Base-by-base conservation (phyloP, 768 basidiomycete species). In the Russula earlei region DNA sequence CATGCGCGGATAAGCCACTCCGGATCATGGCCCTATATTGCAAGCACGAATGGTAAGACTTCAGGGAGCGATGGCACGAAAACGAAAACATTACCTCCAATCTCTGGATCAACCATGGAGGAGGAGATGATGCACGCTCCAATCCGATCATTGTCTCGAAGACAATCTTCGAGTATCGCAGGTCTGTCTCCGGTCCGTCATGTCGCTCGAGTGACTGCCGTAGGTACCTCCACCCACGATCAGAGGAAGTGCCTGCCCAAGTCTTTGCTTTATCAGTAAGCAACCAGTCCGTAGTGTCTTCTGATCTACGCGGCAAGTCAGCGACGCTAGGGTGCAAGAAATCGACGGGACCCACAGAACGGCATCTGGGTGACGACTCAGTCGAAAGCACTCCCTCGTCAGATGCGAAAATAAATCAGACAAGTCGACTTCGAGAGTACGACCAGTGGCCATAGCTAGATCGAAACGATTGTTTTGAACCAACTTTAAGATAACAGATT, bases 181-280 rank as follows among this genome's bases (percentile, higher is more conserved):
- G 84, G 66, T 91, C 83, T 14, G 81, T 88, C 49, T 81, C 78
- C 19, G 73, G 64, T 11, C 74, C 74, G 66, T 99, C 95, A 63
- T 96, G 80, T 46, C 84, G 81, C 54, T 84, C 80, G 58, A 97
- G 74, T 19, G 84, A 79, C 61, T 83, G 77, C 60, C 91, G 86
- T 43, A 99, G 77, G 68, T 92, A 92, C 65, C 87, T 79, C 89
- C 93, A 93, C 5, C 84, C 91, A 59, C 87, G 80, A 61, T 89
- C 85, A 34, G 83, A 78, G 17, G 83, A 74, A 6, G 86, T 79
- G 4, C 94, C 94, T 19, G 86, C 78, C 85, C 95, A 95, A 0
- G 87, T 85, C 2, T 83, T 77, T 10, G 89, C 77, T 56, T 84
- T 81, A 65, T 91, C 88, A 19, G 84, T 84, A 36, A 89, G 73